phyloP scores from a whole-genome alignment of 2,329 filamentous ascomycete species.

The Emmonsiellopsis sp. region DNA sequence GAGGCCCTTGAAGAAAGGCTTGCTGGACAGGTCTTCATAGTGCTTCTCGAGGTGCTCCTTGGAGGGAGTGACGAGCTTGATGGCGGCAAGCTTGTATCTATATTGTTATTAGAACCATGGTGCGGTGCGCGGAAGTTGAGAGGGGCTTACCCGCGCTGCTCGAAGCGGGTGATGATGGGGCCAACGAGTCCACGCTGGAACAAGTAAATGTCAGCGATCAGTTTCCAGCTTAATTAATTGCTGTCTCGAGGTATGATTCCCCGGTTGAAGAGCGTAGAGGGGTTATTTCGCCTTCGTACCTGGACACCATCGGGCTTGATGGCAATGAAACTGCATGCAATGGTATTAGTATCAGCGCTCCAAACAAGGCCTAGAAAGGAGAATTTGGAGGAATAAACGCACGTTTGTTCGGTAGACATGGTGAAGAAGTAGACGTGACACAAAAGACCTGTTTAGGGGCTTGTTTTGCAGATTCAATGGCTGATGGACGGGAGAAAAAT shows the following conservation, averaged over 20 bases:
- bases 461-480: slow-evolving; percentile 18
- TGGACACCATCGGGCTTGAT: slow-evolving; percentile 99
- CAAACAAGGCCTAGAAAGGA: slow-evolving; percentile 9
- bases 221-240: background rate
- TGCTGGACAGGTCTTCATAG: slow-evolving; percentile 85
- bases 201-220: slow-evolving; percentile 17
- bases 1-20: slow-evolving; percentile 95
- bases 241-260: background rate
- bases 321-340: slow-evolving; percentile 78
- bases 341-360: slow-evolving; percentile 7
- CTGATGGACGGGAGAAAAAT: slow-evolving; percentile 18
- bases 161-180: slow-evolving; percentile 96
- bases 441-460: slow-evolving; percentile 23
- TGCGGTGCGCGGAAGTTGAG: background rate
- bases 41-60: slow-evolving; percentile 97
- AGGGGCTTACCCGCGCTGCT: slow-evolving; percentile 72
- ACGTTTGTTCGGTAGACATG: slow-evolving; percentile 86
- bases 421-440: slow-evolving; percentile 34
- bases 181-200: slow-evolving; percentile 87
- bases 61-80: slow-evolving; percentile 85
- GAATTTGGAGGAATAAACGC: slow-evolving; percentile 32
- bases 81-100: slow-evolving; percentile 95
- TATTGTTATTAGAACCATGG: slow-evolving; percentile 8
- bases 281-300: slow-evolving; percentile 46
- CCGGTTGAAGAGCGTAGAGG: background rate